Percentiles rank a stretch among this genome's conserved stretches.
phyloP scores from a whole-genome alignment of 2,329 filamentous ascomycete genomes.

The Trichoderma simmonsii region DNA sequence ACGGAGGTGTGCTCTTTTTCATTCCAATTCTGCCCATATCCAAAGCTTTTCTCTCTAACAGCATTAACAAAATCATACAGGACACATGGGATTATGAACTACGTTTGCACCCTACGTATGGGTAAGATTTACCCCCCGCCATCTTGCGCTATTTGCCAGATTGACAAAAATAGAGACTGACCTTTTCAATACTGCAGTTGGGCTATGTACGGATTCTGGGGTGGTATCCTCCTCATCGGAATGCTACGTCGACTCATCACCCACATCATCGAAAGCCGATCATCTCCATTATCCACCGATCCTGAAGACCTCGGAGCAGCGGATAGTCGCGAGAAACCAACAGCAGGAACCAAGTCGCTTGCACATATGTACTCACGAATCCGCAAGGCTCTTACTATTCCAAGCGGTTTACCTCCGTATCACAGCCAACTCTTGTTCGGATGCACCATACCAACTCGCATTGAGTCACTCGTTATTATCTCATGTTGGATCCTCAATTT shows the following conservation, averaged over 20 bases:
- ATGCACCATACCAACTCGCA: slow-evolving; percentile 3
- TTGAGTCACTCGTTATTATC: background rate
- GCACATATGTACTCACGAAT: background rate
- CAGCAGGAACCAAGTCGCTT: background rate
- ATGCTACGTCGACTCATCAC: background rate
- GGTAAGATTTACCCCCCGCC: background rate
- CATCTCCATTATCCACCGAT: background rate
- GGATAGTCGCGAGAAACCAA: background rate
- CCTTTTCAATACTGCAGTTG: background rate
- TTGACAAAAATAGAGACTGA: background rate
- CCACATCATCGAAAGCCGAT: background rate
- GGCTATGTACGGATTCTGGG: slow-evolving; percentile 9
- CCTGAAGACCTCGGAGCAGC: background rate
- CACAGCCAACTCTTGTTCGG: background rate
- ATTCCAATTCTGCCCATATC: background rate
- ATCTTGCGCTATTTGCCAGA: background rate
- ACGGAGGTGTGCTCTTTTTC: background rate
- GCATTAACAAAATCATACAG: background rate
- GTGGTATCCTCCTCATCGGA: background rate
- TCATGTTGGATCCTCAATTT: slow-evolving; percentile 8
- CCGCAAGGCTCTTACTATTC: background rate
- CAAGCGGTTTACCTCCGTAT: background rate
- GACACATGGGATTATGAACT: background rate
- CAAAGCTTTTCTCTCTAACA: background rate
- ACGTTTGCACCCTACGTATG: background rate